phyloP scores from a whole-genome alignment of 768 basidiomycete species.

The Lactifluus rugatus region DNA sequence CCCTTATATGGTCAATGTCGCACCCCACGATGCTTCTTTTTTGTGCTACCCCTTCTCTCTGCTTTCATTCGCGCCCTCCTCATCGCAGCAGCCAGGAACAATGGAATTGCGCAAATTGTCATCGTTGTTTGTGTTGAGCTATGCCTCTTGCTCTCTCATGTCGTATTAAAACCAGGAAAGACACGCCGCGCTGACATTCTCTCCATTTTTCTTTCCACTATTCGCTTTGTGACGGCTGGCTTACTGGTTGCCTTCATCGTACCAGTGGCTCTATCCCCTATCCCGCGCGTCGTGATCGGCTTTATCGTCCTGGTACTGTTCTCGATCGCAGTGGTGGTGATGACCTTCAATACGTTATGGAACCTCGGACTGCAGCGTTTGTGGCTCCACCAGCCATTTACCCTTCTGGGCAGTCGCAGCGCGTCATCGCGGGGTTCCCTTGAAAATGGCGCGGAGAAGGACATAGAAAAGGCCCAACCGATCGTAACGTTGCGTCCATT shows the following conservation, averaged over 20 bases:
- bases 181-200: constrained; percentile 66
- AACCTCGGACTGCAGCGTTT: constrained; percentile 32
- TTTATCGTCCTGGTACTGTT: constrained; percentile 63
- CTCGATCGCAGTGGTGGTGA: constrained; percentile 57
- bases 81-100: constrained; percentile 52
- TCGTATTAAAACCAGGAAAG: constrained; percentile 53
- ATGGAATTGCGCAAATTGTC: constrained; percentile 61
- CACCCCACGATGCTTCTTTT: constrained; percentile 56
- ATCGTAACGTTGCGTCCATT: constrained; percentile 28
- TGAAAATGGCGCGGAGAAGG: constrained; percentile 25
- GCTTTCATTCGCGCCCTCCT: constrained; percentile 61
- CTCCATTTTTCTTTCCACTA: constrained; percentile 52
- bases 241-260: constrained; percentile 73
- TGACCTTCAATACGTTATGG: constrained; percentile 56
- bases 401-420: constrained; percentile 20
- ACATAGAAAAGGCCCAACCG: constrained; percentile 14
- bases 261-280: constrained; percentile 51
- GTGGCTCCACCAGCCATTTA: constrained; percentile 19
- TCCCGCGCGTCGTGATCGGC: constrained; percentile 75
- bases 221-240: constrained; percentile 59
- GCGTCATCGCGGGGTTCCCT: constrained; percentile 16
- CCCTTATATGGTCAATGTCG: constrained; percentile 64
- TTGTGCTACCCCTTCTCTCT: constrained; percentile 44
- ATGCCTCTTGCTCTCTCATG: constrained; percentile 41
- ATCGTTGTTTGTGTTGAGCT: constrained; percentile 58